Evolutionary conservation across 2,329 filamentous ascomycete species (phyloP), one percentile per base, ranked within the genome.

Genomic region (Fusarium tuaranense): DNA sequence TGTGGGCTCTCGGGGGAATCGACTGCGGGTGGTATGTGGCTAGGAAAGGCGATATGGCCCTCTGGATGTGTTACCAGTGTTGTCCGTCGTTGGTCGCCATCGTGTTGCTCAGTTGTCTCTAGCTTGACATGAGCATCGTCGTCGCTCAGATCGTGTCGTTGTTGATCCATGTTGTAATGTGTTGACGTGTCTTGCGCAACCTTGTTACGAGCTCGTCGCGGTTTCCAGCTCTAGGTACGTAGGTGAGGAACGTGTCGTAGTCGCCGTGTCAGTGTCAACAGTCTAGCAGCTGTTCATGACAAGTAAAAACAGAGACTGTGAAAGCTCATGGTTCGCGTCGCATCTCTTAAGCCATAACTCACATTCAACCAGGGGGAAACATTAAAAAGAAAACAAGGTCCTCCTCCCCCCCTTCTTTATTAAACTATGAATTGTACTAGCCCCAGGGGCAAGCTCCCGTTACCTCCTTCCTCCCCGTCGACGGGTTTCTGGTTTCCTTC

Each of bases 1-100:
- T 55, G 25, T 44, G 70, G 64, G 13, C 73, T 76, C 25, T 75
- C 62, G 10, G 73, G 73, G 7, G 72, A 66, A n/a, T 69, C 64
- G 14, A 64, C 60, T 13, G 67, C 58, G 13, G 58, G 73, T 12
- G 73, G 73, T 12, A 75, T 65, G 9, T 65, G 61, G 38, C 61
- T 25, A 58, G 73, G 73, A 38, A 63, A 75, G 16, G 67, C 73
- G 20, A 75, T 32, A 14, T 55, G 67, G 51, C 73, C 73, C 20
- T 75, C 61, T 16, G 61, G 53, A 16, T 68, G 55, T 12, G 63
- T 73, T 18, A 75, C 59, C 22, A 75, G 55, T 8, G 70, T 73
- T 22, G 67, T 62, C 18, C 51, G 30, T 44, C 59, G 70, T 22
- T 66, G 61, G 3, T 55, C 41, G 13, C 46, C 48, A 20, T 66